Evolutionary conservation across 768 basidiomycete genomes (phyloP).

Genomic region (Mycena pura): DNA sequence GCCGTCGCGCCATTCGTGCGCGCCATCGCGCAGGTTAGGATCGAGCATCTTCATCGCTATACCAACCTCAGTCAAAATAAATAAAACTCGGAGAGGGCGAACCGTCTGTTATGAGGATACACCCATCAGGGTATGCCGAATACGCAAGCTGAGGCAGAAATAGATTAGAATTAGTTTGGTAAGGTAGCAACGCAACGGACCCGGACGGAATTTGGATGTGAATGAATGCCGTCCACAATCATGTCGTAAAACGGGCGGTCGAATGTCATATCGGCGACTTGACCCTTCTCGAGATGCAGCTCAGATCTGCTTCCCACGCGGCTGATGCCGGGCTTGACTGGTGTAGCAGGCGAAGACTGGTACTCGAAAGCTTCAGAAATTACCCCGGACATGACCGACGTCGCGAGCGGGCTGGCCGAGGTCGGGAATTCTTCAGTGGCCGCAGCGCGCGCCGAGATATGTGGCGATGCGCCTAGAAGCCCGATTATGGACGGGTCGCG

Average conservation of each 20-base stretch:
- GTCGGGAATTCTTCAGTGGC: constrained; percentile 28
- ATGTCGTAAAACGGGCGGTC: constrained; percentile 84
- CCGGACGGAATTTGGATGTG: constrained; percentile 88
- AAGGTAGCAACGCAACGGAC: constrained; percentile 48
- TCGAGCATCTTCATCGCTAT: constrained; percentile 87
- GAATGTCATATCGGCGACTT: constrained; percentile 60
- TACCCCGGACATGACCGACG: constrained; percentile 7
- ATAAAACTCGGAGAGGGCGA: constrained; percentile 22
- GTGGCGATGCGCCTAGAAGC: constrained; percentile 78
- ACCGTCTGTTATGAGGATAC: constrained; percentile 92
- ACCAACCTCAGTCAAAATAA: neutral
- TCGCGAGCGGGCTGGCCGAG: constrained; percentile 5
- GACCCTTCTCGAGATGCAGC: constrained; percentile 55
- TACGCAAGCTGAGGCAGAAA: constrained; percentile 75
- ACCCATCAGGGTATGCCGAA: constrained; percentile 81
- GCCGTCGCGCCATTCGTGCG: constrained; percentile 89
- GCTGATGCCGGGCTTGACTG: constrained; percentile 11
- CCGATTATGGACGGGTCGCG: constrained; percentile 93
- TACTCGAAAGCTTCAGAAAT: constrained; percentile 71
- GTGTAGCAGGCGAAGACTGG: constrained; percentile 19
- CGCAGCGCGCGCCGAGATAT: constrained; percentile 53
- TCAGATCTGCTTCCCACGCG: constrained; percentile 39
- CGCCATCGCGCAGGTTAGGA: constrained; percentile 81
- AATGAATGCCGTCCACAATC: constrained; percentile 92
- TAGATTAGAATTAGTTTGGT: constrained; percentile 3